A percentile compares a stretch with the other conserved stretches of the same genome.
phyloP scores from a whole-genome alignment of 129 eudicot genomes.

The Mikania micrantha region DNA sequence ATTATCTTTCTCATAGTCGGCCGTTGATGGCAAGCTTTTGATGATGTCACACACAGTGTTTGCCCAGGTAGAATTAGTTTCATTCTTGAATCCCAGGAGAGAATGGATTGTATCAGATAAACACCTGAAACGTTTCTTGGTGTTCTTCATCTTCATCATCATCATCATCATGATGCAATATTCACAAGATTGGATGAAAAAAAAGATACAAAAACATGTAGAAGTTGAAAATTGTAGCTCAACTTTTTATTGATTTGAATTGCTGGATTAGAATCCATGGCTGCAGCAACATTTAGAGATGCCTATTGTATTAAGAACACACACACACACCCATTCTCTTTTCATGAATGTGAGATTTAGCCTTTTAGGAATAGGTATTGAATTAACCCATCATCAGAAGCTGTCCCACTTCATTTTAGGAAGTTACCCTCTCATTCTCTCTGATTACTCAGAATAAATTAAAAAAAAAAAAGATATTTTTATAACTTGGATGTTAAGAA shows the following conservation, averaged over 20 bases:
- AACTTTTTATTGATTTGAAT: background rate
- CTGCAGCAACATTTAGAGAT: constrained; percentile 19
- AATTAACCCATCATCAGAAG: constrained; percentile 27
- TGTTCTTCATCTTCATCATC: constrained; percentile 26
- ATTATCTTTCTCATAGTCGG: constrained; percentile 26
- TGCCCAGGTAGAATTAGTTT: constrained; percentile 24
- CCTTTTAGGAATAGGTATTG: constrained; percentile 20
- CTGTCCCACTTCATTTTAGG: constrained; percentile 33
- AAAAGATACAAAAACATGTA: background rate
- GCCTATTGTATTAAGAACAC: constrained; percentile 23
- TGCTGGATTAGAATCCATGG: constrained; percentile 16
- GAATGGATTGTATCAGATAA: constrained; percentile 33
- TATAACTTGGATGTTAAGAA: constrained; percentile 17
- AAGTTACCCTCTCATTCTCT: constrained; percentile 29
- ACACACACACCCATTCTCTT: constrained; percentile 3
- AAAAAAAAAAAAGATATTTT: background rate
- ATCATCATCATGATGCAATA: background rate
- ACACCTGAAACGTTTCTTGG: constrained; percentile 25
- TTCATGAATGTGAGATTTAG: background rate
- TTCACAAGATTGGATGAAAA: background rate
- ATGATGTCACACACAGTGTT: constrained; percentile 30
- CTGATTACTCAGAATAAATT: constrained; percentile 6
- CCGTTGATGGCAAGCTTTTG: constrained; percentile 34
- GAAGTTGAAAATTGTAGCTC: background rate
- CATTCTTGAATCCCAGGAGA: constrained; percentile 27